Evolutionary conservation across 2,329 filamentous ascomycete species (phyloP), one percentile per base, ranked within the genome.

Genomic region (Colletotrichum sansevieriae): DNA sequence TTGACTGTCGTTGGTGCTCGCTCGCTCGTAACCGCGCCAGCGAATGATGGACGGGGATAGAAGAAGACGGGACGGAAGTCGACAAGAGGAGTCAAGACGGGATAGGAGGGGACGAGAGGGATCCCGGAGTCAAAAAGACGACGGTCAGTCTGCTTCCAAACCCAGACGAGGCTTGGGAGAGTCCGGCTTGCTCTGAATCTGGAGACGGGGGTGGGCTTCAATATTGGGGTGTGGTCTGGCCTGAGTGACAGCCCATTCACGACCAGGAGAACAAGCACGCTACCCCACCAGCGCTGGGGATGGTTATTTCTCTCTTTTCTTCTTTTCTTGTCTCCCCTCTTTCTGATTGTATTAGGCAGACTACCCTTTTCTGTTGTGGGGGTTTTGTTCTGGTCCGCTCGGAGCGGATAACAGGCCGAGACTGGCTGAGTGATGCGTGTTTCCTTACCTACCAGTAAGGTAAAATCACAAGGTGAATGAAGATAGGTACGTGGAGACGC

Each of bases 191-290:
- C 22, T 58, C 54, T 61, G 62, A n/a, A 56, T 61, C 33, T 41
- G 43, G 51, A 35, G 61, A 63, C 60, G 60, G 52, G 52, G 59
- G 52, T 46, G 52, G 44, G 44, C 46, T 43, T 54, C 44, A 41
- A 67, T 68, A 29, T 54, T 52, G 41, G 59, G 59, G 37, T 47
- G 22, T 33, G 37, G 54, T 49, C 49, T 60, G 62, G 62, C 49
- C 55, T 68, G 55, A 49, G 55, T 61, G 62, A 56, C 65, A 60
- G 62, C 39, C 62, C 62, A 61, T 68, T 60, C 33, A 59, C 39
- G 37, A 54, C 11, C 22, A 59, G 51, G n/a, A 18, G 46, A 6
- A 51, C 33, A 64, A 59, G 29, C 15, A 29, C 47, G 3, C 29
- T 29, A 39, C 66, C 56, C 66, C 66, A 68, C 66, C 41, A 22